A percentile compares a stretch with the other conserved stretches of the same genome.
These are phyloP conservation scores for Aurantiochytrium sp. DNA, from an alignment of 108 stramenopile genomes.

Conservation along the genomic window DNA sequence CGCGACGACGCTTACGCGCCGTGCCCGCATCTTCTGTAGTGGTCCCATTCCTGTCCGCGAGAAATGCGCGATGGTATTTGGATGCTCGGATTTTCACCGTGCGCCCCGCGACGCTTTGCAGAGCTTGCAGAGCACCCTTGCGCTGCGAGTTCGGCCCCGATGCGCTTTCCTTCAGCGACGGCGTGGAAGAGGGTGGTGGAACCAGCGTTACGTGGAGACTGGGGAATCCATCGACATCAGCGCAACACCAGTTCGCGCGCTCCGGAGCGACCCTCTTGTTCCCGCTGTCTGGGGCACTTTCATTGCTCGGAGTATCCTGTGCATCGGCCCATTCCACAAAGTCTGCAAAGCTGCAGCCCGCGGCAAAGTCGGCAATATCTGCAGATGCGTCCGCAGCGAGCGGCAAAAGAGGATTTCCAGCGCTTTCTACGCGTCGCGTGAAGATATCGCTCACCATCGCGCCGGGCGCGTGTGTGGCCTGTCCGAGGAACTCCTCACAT, in stretches of 20 bases:
- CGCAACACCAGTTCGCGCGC: not conserved
- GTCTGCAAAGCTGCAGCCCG: not conserved
- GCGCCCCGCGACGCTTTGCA: not conserved
- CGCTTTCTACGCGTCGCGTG: not conserved
- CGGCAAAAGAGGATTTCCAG: not conserved
- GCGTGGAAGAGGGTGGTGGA: not conserved
- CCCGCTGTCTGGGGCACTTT: not conserved
- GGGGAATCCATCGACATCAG: not conserved
- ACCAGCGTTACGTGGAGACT: not conserved
- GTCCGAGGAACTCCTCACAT: not conserved
- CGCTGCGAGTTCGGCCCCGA: not conserved
- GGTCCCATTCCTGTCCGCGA: not conserved
- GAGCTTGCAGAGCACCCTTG: not conserved
- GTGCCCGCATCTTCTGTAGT: not conserved
- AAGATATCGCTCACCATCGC: not conserved
- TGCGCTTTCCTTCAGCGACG: no score
- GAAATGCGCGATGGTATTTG: not conserved
- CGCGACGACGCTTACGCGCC: not conserved
- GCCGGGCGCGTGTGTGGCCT: not conserved
- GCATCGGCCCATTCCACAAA: not conserved
- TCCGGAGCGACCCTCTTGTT: not conserved
- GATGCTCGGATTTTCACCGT: not conserved
- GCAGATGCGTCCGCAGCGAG: not conserved
- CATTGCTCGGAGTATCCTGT: not conserved
- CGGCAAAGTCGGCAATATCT: not conserved